These are phyloP conservation scores for Endoconidiophora polonica DNA, from an alignment of 2,329 filamentous ascomycete species.

Conservation along the genomic window DNA sequence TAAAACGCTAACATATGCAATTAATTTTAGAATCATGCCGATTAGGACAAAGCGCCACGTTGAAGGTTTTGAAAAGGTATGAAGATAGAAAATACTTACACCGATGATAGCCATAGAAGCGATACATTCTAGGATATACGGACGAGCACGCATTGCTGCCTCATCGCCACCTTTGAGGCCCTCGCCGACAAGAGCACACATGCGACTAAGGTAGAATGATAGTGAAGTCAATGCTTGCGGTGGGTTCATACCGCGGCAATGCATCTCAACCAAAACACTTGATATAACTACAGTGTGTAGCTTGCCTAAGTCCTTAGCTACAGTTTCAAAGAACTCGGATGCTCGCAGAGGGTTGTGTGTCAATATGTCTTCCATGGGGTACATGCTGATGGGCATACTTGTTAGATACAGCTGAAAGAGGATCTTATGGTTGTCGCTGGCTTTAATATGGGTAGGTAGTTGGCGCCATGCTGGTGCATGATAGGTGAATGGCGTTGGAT, in stretches of 20 bases:
- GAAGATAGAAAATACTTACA: constrained; percentile 3
- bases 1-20: constrained; percentile 6
- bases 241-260: constrained; percentile 10
- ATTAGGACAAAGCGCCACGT: too few species aligned
- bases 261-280: constrained; percentile 12
- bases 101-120: constrained; percentile 11
- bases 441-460: constrained; percentile 6
- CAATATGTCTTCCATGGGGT: constrained; percentile 9
- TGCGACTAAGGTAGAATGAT: constrained; percentile 11
- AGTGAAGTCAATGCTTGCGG: constrained; percentile 9
- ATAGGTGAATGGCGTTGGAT: constrained; percentile 8
- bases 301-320: constrained; percentile 11
- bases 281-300: constrained; percentile 11
- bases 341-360: constrained; percentile 11
- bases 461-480: constrained; percentile 6
- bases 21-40: not conserved
- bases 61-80: not conserved
- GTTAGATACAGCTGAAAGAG: constrained; percentile 8
- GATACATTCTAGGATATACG: constrained; percentile 12
- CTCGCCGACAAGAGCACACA: constrained; percentile 12
- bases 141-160: constrained; percentile 4
- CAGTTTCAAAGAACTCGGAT: constrained; percentile 11
- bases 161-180: constrained; percentile 11
- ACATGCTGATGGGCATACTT: constrained; percentile 12
- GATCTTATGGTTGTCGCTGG: constrained; percentile 10